A percentile compares a stretch with the other conserved stretches of the same genome.
phyloP scores from a whole-genome alignment of 2,329 filamentous ascomycete species.

The Clonostachys sp. region DNA sequence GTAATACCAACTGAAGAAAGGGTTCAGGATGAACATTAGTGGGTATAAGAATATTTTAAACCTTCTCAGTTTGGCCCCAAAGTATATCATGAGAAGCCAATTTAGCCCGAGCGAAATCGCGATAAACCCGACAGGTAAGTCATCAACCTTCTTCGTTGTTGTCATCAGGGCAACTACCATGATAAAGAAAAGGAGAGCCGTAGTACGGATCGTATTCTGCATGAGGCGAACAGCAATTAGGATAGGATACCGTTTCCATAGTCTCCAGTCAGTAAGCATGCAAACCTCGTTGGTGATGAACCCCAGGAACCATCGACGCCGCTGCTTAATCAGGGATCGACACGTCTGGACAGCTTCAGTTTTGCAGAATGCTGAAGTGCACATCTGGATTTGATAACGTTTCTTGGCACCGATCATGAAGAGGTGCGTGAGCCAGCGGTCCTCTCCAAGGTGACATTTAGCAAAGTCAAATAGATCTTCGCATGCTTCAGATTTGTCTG shows the following conservation, averaged over 20 bases:
- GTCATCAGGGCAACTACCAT: constrained; percentile 83
- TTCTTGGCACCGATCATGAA: constrained; percentile 98
- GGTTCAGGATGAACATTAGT: constrained; percentile 91
- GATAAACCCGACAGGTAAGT: constrained; percentile 90
- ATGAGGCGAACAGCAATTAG: constrained; percentile 84
- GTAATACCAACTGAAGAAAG: constrained; percentile 97
- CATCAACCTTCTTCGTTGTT: constrained; percentile 71
- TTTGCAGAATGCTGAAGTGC: constrained; percentile 96
- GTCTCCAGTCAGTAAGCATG: constrained; percentile 90
- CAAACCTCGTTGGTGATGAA: constrained; percentile 98
- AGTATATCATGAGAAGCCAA: constrained; percentile 95
- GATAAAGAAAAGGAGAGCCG: constrained; percentile 89
- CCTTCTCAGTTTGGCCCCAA: constrained; percentile 77
- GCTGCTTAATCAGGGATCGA: constrained; percentile 82
- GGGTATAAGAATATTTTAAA: constrained; percentile 96
- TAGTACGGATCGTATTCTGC: constrained; percentile 95
- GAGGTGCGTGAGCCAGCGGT: constrained; percentile 93
- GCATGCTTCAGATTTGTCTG: constrained; percentile 91
- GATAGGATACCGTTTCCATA: constrained; percentile 89
- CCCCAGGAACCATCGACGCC: constrained; percentile 91
- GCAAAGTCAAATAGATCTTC: constrained; percentile 96
- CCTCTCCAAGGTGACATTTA: constrained; percentile 92
- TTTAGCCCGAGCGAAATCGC: constrained; percentile 88
- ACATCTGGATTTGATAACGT: constrained; percentile 95
- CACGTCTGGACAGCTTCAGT: constrained; percentile 94